phyloP scores from a whole-genome alignment of 169 alveolate species.

The Plasmodium cynomolgi region DNA sequence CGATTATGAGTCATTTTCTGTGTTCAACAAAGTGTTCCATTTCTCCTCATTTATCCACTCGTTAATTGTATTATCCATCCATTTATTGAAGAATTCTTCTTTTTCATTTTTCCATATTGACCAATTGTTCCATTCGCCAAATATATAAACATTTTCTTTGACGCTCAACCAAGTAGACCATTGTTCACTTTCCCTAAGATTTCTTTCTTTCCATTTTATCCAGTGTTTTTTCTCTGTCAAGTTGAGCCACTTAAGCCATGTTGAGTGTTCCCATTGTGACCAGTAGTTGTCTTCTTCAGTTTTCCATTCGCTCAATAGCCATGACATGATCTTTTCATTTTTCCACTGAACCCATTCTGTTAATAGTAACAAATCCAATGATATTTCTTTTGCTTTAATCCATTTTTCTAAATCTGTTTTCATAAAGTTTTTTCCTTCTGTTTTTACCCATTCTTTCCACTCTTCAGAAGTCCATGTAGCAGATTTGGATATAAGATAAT shows the following conservation, averaged over 20 bases:
- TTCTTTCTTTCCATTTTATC: conserved; percentile 24
- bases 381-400: conserved; percentile 21
- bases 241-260: conserved; percentile 20
- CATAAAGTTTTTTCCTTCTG: conserved; percentile 2
- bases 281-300: conserved; percentile 11
- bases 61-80: not conserved
- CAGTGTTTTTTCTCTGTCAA: not conserved
- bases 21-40: not conserved
- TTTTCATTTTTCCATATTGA: conserved; percentile 16
- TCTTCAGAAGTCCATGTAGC: not conserved
- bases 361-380: not conserved
- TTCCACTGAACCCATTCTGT: conserved; percentile 22
- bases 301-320: conserved; percentile 18
- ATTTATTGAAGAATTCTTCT: not conserved
- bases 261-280: conserved; percentile 14
- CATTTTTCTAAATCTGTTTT: conserved; percentile 8
- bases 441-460: conserved; percentile 12
- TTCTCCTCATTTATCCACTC: conserved; percentile 1
- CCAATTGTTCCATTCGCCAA: not conserved
- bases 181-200: conserved; percentile 6
- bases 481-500: not conserved
- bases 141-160: conserved; percentile 20
- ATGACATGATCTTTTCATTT: conserved; percentile 7
- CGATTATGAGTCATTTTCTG: not conserved
- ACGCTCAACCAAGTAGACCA: conserved; percentile 4